These are phyloP conservation scores for Kodamaea derodonti DNA, from an alignment of 1,139 yeast species.

Conservation along the genomic window DNA sequence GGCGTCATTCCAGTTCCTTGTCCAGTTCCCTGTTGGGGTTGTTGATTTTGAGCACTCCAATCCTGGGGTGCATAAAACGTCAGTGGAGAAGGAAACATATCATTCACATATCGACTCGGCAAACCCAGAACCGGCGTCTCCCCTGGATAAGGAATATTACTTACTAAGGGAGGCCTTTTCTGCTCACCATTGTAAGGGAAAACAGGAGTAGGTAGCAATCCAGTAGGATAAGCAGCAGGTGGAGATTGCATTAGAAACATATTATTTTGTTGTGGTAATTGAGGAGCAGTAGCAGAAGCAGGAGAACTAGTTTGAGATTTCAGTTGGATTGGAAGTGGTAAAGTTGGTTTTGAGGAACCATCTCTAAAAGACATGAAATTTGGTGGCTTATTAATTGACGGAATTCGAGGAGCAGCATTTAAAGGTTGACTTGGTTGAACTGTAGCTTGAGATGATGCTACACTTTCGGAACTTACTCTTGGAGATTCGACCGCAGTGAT, in stretches of 20 bases:
- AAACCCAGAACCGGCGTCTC: conserved; percentile 50
- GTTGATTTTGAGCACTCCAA: conserved; percentile 21
- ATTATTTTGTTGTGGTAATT: conserved; percentile 21
- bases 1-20: conserved; percentile 37
- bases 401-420: conserved; percentile 9
- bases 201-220: conserved; percentile 36
- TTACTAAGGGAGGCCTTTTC: conserved; percentile 11
- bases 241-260: conserved; percentile 27
- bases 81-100: conserved; percentile 54
- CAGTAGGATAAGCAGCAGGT: conserved; percentile 21
- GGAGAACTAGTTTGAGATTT: conserved; percentile 47
- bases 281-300: conserved; percentile 39
- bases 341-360: conserved; percentile 31
- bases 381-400: conserved; percentile 16
- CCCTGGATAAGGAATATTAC: conserved; percentile 18
- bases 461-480: conserved; percentile 1
- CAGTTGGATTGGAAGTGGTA: conserved; percentile 38
- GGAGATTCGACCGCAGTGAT: conserved; percentile 36
- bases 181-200: conserved; percentile 14
- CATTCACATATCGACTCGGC: conserved; percentile 50
- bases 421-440: neutral
- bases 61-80: conserved; percentile 47
- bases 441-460: neutral
- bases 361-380: conserved; percentile 32
- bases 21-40: conserved; percentile 3